Evolutionary conservation across 208 protist species (phyloP), one percentile per base, ranked within the genome.

Genomic region (Leishmania lainsoni): DNA sequence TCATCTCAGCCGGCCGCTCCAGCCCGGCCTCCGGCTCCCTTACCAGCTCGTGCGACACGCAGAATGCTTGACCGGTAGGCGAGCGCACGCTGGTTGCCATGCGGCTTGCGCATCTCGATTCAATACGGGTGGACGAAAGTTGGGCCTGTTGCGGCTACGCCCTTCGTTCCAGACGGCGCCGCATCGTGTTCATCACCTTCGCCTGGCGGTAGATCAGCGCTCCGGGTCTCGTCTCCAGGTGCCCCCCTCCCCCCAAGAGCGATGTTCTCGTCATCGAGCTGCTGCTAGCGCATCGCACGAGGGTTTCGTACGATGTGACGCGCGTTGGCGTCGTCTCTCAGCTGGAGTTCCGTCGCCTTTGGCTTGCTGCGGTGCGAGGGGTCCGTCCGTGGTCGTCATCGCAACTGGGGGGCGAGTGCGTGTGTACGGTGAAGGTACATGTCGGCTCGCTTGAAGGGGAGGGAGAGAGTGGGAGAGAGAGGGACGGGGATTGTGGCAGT

Each of bases 101-200:
- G 76, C 3, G 54, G 49, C 59, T 83, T 79, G 78, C 89, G 90
- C 58, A 86, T 87, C 54, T 87, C 54, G 79, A 65, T 84, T 94
- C 70, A 17, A 93, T 75, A 9, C 75, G 52, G 52, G 78, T 92
- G 89, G 66, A 92, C 22, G 6, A 94, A 94, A 84, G 81, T 94
- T 91, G 12, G 78, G 52, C 16, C 83, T 79, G 56, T 86, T 32
- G 81, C 88, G 92, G 92, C 81, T 80, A 90, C 70, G 90, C 85
- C 14, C 86, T 74, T 32, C n/a, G n/a, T 59, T 81, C 17, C 80
- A 71, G 26, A 45, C 76, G 77, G 83, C 93, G 89, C 83, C 94
- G 88, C 86, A 88, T 87, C 22, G 80, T 86, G 35, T 86, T 63
- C 29, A 83, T 76, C 20, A 85, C 86, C 9, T 87, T 90, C 20